Base-by-base conservation (phyloP, 352 stramenopile species). In the Achlya hypogyna region DNA sequence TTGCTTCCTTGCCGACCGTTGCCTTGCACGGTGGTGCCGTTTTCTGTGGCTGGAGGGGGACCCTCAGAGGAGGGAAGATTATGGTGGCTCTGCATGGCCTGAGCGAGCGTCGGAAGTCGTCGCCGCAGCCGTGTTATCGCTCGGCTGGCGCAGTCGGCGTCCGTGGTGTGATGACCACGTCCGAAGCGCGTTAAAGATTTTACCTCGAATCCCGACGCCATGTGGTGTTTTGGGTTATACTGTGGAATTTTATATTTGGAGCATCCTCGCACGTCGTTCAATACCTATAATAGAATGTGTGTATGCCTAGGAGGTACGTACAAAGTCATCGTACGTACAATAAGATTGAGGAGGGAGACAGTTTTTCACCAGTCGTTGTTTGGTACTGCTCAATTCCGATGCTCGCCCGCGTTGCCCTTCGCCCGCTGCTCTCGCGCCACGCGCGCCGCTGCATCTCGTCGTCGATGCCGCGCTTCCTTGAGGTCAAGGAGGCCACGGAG, bases 281-380 rank as follows among this genome's bases (percentile, higher is more conserved):
- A 20, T 56, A 10, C 25, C 18, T 56, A 27, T 31, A 56, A 22
- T 10, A 20, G 16, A 20, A 3, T 3, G 3, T 56, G 16, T 35
- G 49, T 56, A 38, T 38, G 31, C 31, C 25, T 12, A 10, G 6
- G 8, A 3, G 16, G 49, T 56, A 56, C 25, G 31, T 56, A 35
- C 31, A 20, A 1, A 27, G 49, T 56, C 16, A 12, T 12, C 49
- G 25, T 4, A 27, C 2, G 49, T 31, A 56, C 31, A 56, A 38
- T 56, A 3, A 20, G 49, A 20, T 45, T 10, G 14, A 18, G 38
- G 38, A 45, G 38, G 38, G n/a, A 45, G 38, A 18, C 38, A 18
- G 38, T 45, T 64, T 64, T 64, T 64, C 54, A 67, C 60, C 60
- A 67, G 60, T 67, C 47, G 51, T 65, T 65, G 23, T 27, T 47